Conservation (phyloP, 2,329 filamentous ascomycete species). For the Ophiostoma tasmaniense region DNA sequence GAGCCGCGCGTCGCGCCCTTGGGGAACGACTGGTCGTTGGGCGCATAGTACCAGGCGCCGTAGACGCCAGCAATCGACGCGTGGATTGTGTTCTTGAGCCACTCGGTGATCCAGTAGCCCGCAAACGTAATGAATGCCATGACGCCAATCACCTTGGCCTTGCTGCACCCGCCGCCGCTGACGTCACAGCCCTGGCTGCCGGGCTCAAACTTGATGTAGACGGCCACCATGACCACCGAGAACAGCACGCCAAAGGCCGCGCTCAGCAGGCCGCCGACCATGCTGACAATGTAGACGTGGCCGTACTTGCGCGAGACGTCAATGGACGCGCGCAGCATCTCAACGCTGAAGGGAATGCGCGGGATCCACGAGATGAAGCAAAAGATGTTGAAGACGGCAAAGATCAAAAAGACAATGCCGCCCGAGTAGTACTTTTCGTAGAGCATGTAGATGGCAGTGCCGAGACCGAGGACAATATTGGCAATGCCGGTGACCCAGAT, state of each 20-base stretch:
- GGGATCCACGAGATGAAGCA: slow-evolving; percentile 85
- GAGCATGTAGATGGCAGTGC: slow-evolving; percentile 79
- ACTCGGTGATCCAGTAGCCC: slow-evolving; percentile 90
- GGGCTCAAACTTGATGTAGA: slow-evolving; percentile 79
- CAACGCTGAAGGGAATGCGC: slow-evolving; percentile 79
- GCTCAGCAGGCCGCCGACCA: slow-evolving; percentile 70
- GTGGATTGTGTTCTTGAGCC: slow-evolving; percentile 89
- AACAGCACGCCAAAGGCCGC: slow-evolving; percentile 78
- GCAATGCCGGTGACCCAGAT: slow-evolving; percentile 89
- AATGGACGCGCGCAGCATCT: slow-evolving; percentile 82
- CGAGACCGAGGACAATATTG: slow-evolving; percentile 77
- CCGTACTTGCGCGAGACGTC: slow-evolving; percentile 77
- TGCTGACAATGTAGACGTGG: slow-evolving; percentile 77
- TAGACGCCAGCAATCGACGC: slow-evolving; percentile 82
- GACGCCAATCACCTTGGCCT: slow-evolving; percentile 71
- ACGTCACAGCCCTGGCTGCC: slow-evolving; percentile 41
- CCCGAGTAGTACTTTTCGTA: slow-evolving; percentile 68
- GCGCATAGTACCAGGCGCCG: slow-evolving; percentile 84
- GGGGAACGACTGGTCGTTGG: slow-evolving; percentile 52
- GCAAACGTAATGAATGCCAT: slow-evolving; percentile 84
- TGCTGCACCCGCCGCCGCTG: slow-evolving; percentile 56
- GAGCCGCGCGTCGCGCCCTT: slow-evolving; percentile 75
- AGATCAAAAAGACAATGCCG: slow-evolving; percentile 79
- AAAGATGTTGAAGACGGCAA: slow-evolving; percentile 69
- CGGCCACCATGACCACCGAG: slow-evolving; percentile 72